phyloP scores from a whole-genome alignment of 1,284 basidiomycete species.

The Acaromyces ingoldii region DNA sequence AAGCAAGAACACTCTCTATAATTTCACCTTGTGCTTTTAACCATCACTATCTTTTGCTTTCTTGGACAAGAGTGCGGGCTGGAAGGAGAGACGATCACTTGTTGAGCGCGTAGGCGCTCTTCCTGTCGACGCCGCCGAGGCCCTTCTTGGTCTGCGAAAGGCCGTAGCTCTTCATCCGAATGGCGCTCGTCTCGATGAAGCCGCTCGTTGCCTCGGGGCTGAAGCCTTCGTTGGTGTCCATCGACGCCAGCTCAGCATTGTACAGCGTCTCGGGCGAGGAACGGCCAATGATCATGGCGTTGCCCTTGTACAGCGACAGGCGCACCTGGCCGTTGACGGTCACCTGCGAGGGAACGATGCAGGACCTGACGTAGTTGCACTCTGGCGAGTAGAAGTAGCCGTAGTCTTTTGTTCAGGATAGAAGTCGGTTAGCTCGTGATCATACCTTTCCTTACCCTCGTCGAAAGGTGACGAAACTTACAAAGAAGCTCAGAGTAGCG shows the following conservation, averaged over 20 bases:
- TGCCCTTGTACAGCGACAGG: constrained; percentile 92
- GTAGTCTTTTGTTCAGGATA: too few relatives aligned
- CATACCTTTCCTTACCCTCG: too few relatives aligned
- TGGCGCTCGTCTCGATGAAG: constrained; percentile 49
- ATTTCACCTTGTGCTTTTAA: neutral
- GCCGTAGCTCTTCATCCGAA: constrained; percentile 46
- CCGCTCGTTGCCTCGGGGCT: constrained; percentile 55
- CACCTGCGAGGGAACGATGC: constrained; percentile 81
- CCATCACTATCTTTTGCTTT: neutral
- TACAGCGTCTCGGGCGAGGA: constrained; percentile 83
- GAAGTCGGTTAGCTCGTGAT: too few relatives aligned
- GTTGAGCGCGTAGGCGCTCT: constrained; percentile 41
- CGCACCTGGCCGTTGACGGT: constrained; percentile 92
- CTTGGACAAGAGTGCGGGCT: neutral
- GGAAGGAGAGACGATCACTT: constrained; percentile 13
- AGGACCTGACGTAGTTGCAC: constrained; percentile 72
- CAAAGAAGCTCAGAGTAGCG: constrained; percentile 77
- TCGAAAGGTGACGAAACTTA: too few relatives aligned
- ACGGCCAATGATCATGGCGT: constrained; percentile 87
- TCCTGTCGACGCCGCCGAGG: constrained; percentile 32
- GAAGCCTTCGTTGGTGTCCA: constrained; percentile 98
- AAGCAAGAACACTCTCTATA: neutral
- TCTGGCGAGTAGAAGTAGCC: constrained; percentile 93
- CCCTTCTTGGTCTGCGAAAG: constrained; percentile 38
- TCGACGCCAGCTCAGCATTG: constrained; percentile 93